Evolutionary conservation across 2,329 filamentous ascomycete species (phyloP).

Genomic region (Remersonia thermophila): DNA sequence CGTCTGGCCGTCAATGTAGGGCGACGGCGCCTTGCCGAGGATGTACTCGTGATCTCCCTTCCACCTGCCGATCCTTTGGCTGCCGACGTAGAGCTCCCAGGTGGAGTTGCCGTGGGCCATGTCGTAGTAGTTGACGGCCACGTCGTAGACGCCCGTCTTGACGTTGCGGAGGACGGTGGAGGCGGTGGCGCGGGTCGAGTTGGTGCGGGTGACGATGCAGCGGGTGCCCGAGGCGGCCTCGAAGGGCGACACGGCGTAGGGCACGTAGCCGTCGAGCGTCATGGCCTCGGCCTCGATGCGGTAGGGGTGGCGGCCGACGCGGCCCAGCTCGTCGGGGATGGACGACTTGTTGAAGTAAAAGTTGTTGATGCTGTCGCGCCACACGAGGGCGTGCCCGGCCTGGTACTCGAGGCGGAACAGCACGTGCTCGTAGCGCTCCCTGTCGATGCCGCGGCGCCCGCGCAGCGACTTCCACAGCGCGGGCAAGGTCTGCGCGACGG

Average conservation of each 20-base stretch:
- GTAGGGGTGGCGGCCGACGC: conserved; percentile 50
- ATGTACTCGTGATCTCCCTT: conserved; percentile 45
- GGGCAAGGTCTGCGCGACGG: conserved; percentile 47
- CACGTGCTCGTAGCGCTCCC: conserved; percentile 45
- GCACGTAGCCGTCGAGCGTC: conserved; percentile 44
- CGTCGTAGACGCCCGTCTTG: conserved; percentile 42
- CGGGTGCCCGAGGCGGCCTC: conserved; percentile 45
- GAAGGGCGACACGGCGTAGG: conserved; percentile 41
- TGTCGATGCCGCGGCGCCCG: conserved; percentile 38
- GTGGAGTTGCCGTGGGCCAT: conserved; percentile 57
- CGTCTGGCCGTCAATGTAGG: conserved; percentile 52
- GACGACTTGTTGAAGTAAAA: conserved; percentile 51
- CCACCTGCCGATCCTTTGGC: conserved; percentile 43
- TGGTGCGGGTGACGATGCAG: conserved; percentile 43
- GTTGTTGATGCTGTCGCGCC: conserved; percentile 53
- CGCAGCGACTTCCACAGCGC: conserved; percentile 40
- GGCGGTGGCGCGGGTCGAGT: conserved; percentile 38
- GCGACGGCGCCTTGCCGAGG: conserved; percentile 45
- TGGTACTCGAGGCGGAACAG: conserved; percentile 50
- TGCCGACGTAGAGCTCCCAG: conserved; percentile 44
- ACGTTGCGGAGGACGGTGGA: conserved; percentile 32
- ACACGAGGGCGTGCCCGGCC: conserved; percentile 57
- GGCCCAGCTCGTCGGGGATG: conserved; percentile 42
- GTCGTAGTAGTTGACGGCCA: conserved; percentile 52
- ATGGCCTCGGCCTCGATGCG: conserved; percentile 60